Percentiles rank a stretch among this genome's conserved stretches.
Evolutionary conservation across 805 yeast genomes (phyloP).

Genomic region (Teunomyces barrocoloradensis): DNA sequence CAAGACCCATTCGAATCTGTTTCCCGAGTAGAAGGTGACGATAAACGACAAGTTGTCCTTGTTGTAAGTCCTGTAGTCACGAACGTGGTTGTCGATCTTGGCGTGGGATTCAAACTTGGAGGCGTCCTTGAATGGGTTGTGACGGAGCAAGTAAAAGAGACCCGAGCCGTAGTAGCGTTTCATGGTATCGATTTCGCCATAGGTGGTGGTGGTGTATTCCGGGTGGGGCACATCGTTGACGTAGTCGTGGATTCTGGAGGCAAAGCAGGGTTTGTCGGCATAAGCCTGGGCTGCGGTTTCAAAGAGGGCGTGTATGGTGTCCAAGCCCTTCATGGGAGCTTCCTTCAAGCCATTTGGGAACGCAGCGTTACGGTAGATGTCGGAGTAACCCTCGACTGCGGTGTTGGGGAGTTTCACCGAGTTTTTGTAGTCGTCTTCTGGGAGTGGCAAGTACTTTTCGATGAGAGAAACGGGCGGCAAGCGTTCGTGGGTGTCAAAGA

Average conservation of each 20-base stretch:
- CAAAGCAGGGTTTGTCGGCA: constrained; percentile 14
- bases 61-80: constrained; percentile 10
- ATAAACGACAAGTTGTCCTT: constrained; percentile 29
- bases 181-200: constrained; percentile 14
- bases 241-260: constrained; percentile 18
- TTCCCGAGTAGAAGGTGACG: constrained; percentile 31
- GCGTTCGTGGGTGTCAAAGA: constrained; percentile 13
- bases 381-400: constrained; percentile 23
- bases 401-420: constrained; percentile 16
- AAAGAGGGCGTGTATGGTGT: constrained; percentile 18
- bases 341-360: constrained; percentile 21
- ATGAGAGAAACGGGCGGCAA: constrained; percentile 11
- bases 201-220: constrained; percentile 15
- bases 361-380: constrained; percentile 29
- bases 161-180: constrained; percentile 21
- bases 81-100: constrained; percentile 19
- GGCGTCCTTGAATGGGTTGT: constrained; percentile 18
- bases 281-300: constrained; percentile 12
- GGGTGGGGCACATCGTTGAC: constrained; percentile 11
- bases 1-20: constrained; percentile 38
- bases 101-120: constrained; percentile 16
- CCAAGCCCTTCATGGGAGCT: constrained; percentile 16
- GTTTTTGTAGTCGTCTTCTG: constrained; percentile 4
- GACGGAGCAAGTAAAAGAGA: constrained; percentile 18
- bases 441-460: constrained; percentile 15